These are phyloP conservation scores for Ogataea thermomethanolica DNA, from an alignment of 805 yeast species.

Conservation along the genomic window DNA sequence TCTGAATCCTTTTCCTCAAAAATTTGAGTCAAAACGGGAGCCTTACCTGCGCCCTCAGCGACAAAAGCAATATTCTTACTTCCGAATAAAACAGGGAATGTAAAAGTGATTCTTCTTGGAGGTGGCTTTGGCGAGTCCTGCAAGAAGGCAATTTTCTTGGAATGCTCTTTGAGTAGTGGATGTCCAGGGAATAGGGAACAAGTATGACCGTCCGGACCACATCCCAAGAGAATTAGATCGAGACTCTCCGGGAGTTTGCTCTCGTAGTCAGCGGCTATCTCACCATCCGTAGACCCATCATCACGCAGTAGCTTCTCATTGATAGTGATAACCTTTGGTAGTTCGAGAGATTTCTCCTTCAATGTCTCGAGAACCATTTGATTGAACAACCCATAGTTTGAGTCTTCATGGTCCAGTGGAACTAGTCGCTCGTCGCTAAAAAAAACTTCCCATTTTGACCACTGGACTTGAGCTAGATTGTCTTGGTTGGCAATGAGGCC, in stretches of 20 bases:
- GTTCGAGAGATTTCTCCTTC: constrained; percentile 37
- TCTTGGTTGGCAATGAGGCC: constrained; percentile 61
- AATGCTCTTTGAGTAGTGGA: constrained; percentile 52
- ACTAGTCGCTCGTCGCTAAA: constrained; percentile 92
- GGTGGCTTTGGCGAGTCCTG: constrained; percentile 93
- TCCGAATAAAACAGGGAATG: constrained; percentile 66
- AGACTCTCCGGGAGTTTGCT: constrained; percentile 49
- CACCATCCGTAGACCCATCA: constrained; percentile 46
- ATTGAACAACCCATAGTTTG: constrained; percentile 81
- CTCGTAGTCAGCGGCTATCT: constrained; percentile 64
- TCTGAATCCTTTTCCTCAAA: constrained; percentile 45
- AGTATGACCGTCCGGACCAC: constrained; percentile 97
- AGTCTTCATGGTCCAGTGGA: constrained; percentile 75
- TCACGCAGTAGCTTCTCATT: constrained; percentile 58
- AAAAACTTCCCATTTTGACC: constrained; percentile 77
- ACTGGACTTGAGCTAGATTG: constrained; percentile 44
- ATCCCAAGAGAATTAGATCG: constrained; percentile 77
- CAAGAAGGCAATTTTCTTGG: constrained; percentile 56
- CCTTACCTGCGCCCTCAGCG: constrained; percentile 87
- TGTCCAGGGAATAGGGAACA: constrained; percentile 92
- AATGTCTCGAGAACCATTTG: constrained; percentile 53
- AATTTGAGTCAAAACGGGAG: constrained; percentile 64
- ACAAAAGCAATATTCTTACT: constrained; percentile 67
- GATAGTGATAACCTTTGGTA: constrained; percentile 65
- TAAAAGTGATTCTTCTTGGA: constrained; percentile 84